Evolutionary conservation across 2,329 filamentous ascomycete genomes (phyloP), one percentile per base, ranked within the genome.

Genomic region (Diaporthe humulicola): DNA sequence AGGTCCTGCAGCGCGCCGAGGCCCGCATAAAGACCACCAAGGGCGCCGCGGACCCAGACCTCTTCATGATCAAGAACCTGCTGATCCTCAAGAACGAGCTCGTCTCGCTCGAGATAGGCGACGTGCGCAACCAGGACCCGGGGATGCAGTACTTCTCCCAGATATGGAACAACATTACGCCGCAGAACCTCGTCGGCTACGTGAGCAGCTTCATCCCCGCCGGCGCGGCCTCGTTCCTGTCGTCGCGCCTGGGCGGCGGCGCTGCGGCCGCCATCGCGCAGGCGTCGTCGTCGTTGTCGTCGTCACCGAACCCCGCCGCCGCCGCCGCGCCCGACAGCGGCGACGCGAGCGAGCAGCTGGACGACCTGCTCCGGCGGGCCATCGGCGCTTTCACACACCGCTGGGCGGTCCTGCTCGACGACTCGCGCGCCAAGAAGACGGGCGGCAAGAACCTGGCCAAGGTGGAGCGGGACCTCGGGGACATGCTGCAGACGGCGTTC

Each of bases 21-120:
- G 86, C 89, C 8, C 90, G 90, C 75, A 93, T 98, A 78, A 90
- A 91, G 73, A 89, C 89, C 48, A 91, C 90, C 76, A 88, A 87
- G 77, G 81, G 84, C 73, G 87, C 89, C 30, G 81, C 93, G 9
- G 95, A 98, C 81, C 90, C 94, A 0, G 94, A 98, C 78, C 89
- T 99, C 6, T 99, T 99, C 84, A 92, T 98, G 80, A 93, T 99
- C 79, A 97, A 96, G 79, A 98, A 99, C 82, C 89, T 99, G 2
- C 93, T 99, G 67, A 93, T 98, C 67, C 90, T 99, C 70, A 98
- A 98, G 84, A 97, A 98, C 81, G 95, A 98, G 82, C 94, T 99
- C 70, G 92, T 99, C 36, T 96, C 96, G 14, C 95, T 99, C 76
- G 97, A 99, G 85, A 98, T 99, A 78, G 96, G 90, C 70, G 90